phyloP scores from a whole-genome alignment of 352 stramenopile species.

The Phytophthora sp. region DNA sequence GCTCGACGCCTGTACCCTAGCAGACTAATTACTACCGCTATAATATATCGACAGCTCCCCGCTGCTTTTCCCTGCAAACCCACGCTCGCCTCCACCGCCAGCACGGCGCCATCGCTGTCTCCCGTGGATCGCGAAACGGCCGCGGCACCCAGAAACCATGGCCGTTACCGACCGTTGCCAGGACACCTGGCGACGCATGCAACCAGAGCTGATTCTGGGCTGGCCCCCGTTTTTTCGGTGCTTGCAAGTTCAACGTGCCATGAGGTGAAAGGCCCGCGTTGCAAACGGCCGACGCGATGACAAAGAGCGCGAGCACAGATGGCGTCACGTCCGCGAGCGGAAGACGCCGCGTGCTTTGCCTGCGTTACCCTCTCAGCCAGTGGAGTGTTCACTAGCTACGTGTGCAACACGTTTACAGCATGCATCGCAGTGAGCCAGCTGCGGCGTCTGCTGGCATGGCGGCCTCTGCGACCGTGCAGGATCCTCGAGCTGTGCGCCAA shows the following conservation, averaged over 20 bases:
- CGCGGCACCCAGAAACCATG: not conserved
- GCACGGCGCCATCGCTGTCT: too few relatives aligned
- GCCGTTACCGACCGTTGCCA: too few relatives aligned
- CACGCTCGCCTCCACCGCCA: too few relatives aligned
- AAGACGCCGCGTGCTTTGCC: too few relatives aligned
- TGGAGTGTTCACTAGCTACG: too few relatives aligned
- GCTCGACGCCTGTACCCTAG: conserved; percentile 32
- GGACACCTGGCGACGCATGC: too few relatives aligned
- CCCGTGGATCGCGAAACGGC: not conserved
- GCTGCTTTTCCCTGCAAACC: conserved; percentile 1
- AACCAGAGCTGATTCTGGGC: too few relatives aligned
- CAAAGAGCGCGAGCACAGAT: not conserved
- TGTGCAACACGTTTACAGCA: too few relatives aligned
- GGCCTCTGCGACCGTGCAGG: conserved; percentile 15
- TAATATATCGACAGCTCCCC: conserved; percentile 24
- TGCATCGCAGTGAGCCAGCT: not conserved
- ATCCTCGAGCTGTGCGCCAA: conserved; percentile 9
- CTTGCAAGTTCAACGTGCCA: conserved; percentile 1
- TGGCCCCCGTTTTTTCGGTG: not conserved
- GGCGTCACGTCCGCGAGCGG: not conserved
- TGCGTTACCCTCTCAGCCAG: too few relatives aligned
- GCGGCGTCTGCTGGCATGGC: not conserved
- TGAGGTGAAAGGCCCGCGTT: not conserved
- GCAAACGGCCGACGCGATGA: not conserved
- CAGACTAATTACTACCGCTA: conserved; percentile 16